A percentile compares a stretch with the other conserved stretches of the same genome.
These are phyloP conservation scores for Acorus gramineus DNA, from an alignment of 106 monocot species.

Conservation along the genomic window DNA sequence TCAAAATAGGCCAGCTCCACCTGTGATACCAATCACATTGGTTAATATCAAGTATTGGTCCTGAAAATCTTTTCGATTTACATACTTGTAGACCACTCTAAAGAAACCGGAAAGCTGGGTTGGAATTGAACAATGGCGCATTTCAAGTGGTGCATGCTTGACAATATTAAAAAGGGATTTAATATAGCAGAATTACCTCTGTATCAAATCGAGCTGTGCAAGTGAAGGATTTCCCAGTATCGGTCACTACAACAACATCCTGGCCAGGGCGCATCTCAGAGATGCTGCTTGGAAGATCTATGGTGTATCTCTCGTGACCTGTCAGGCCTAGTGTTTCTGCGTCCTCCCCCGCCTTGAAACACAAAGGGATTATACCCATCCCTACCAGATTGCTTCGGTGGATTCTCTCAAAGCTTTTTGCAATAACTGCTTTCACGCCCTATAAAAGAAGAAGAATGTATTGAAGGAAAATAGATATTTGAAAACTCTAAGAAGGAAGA, in stretches of 20 bases:
- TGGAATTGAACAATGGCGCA: too few species aligned
- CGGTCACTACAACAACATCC: slow-evolving; percentile 49
- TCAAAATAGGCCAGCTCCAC: slow-evolving; percentile 58
- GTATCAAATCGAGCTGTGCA: slow-evolving; percentile 72
- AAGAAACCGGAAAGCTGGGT: too few species aligned
- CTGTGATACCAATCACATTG: slow-evolving; percentile 11
- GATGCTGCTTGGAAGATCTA: slow-evolving; percentile 59
- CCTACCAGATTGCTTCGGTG: slow-evolving; percentile 84
- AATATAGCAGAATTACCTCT: slow-evolving; percentile 27
- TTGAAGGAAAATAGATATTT: not conserved
- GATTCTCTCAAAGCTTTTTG: slow-evolving; percentile 95
- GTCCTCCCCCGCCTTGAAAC: slow-evolving; percentile 74
- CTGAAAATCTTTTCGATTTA: not conserved
- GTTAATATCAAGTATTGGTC: not conserved
- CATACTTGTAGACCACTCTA: too few species aligned
- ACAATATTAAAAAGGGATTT: too few species aligned
- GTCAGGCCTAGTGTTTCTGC: slow-evolving; percentile 68
- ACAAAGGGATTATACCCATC: slow-evolving; percentile 82
- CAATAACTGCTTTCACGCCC: slow-evolving; percentile 89
- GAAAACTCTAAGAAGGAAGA: not conserved
- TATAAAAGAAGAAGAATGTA: slow-evolving; percentile 6
- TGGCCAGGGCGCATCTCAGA: slow-evolving; percentile 59
- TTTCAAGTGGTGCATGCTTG: too few species aligned
- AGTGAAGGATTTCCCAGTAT: slow-evolving; percentile 65
- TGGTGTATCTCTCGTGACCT: slow-evolving; percentile 60